Base-by-base conservation (phyloP, 306 rosid genomes). In the Inga oerstediana region DNA sequence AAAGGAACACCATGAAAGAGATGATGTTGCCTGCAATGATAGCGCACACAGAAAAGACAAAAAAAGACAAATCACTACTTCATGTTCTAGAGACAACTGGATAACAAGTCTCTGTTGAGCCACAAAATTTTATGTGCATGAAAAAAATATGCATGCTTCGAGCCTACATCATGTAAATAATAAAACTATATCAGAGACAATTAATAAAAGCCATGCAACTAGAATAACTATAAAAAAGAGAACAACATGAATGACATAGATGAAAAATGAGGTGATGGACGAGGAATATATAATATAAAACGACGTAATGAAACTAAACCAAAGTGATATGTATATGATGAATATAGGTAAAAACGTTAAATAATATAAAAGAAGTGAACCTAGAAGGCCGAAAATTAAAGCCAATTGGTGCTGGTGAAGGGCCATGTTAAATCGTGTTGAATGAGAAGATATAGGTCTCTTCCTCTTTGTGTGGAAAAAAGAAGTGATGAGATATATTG, bases 1-100 rank as follows among this genome's bases (percentile, higher is more conserved):
- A 88, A 30, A 97, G 95, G 87, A 86, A 97, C 74, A 92, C 97
- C 93, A 92, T 86, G 32, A 92, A 90, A 17, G 99, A 97, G 86
- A 97, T 87, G 75, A 79, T 34, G 87, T 94, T 94, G 76, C 99
- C 99, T 96, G 54, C 35, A 82, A 69, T 72, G 74, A n/a, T 45
- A 67, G n/a, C 65, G n/a, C 65, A 75, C 39, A 71, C 39, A 71
- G 75, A 45, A 68, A 46, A 75, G 34, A 80, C 19, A 84, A 19
- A 69, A 20, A 10, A 58, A 10, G 32, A 65, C 13, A 81, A 68
- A 27, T 82, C 30, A 80, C 77, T 22, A 22, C 65, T 22, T 58
- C 65, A 10, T 39, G 6, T 58, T 58, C 32, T 20, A 56, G 62
- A 22, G 66, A 45, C 8, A 75, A 61, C 24, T n/a, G 41, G 30